Conservation (phyloP, 2,329 filamentous ascomycete genomes). For the Alternaria sp. region DNA sequence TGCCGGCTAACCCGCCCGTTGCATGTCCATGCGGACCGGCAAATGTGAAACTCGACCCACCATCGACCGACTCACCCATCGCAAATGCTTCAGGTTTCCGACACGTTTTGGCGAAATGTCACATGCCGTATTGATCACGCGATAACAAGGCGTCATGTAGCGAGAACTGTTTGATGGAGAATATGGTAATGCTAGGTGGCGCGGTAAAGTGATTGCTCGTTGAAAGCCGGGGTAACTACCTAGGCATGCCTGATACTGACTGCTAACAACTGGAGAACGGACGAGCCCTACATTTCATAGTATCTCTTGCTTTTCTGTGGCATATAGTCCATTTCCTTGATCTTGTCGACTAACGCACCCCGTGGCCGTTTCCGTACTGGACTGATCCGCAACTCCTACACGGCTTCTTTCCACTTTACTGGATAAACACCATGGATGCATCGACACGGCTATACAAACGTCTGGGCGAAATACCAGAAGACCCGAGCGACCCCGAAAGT, state of each 20-base stretch:
- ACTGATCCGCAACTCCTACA: background rate
- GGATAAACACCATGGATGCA: conserved; percentile 29
- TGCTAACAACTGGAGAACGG: background rate
- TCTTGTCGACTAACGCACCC: background rate
- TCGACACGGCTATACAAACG: conserved; percentile 41
- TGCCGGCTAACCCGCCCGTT: background rate
- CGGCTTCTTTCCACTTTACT: background rate
- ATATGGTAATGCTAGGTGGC: background rate
- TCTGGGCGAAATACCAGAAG: conserved; percentile 39
- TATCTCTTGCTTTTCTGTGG: background rate
- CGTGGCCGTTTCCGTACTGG: background rate
- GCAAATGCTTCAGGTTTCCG: conserved; percentile 22
- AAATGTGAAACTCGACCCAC: conserved; percentile 39
- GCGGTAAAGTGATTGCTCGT: background rate
- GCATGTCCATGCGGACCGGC: background rate
- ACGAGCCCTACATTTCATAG: background rate
- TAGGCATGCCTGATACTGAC: background rate
- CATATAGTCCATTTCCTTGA: background rate
- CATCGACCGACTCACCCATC: conserved; percentile 13
- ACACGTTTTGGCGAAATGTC: conserved; percentile 14
- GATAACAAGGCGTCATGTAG: background rate
- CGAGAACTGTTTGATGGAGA: conserved; percentile 1
- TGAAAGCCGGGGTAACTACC: background rate
- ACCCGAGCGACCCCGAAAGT: conserved; percentile 42
- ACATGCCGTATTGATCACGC: conserved; percentile 17